Base-by-base conservation (phyloP, 2,329 filamentous ascomycete species). In the Hymenoscyphus albidus region DNA sequence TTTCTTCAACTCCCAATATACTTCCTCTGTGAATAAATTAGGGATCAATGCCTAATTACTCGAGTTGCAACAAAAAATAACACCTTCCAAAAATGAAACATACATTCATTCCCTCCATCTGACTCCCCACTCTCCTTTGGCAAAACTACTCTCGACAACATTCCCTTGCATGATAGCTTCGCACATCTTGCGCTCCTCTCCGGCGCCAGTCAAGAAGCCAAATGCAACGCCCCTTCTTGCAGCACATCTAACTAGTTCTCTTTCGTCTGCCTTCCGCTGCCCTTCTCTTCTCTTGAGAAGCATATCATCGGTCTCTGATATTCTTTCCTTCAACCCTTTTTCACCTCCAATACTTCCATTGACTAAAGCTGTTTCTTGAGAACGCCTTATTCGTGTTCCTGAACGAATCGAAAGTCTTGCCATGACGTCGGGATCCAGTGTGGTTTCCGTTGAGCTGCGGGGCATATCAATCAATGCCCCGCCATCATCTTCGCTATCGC, bases 91-190 rank as follows among this genome's bases (percentile, higher is more conserved):
- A 35, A 35, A 35, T 35, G 6, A 35, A 6, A 6, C 9, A 10
- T 10, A 35, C 5, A 35, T 6, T 44, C 42, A 61, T 54, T 85
- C 83, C 65, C 84, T 78, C 84, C 84, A 87, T 65, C 83, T 72
- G 12, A 87, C 78, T 0, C 78, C 79, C 85, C 84, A 88, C 57
- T 87, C 80, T 0, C 85, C 85, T 68, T 87, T 88, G 0, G 84
- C 84, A 73, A 83, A 88, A 64, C 82, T 84, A 3, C 83, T 80
- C 71, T 88, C 85, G 0, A 87, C 83, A 3, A 87, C 82, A 56
- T 79, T 79, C 0, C 82, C 83, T 51, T 80, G 78, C 83, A 87
- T 86, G 2, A 87, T 76, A 7, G 84, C 85, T 73, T 88, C 85
- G 64, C 84, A 86, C 68, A 82, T 80, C 63, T 79, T 78, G 66